phyloP scores from a whole-genome alignment of 352 stramenopile species.

The Pythium periplocum region DNA sequence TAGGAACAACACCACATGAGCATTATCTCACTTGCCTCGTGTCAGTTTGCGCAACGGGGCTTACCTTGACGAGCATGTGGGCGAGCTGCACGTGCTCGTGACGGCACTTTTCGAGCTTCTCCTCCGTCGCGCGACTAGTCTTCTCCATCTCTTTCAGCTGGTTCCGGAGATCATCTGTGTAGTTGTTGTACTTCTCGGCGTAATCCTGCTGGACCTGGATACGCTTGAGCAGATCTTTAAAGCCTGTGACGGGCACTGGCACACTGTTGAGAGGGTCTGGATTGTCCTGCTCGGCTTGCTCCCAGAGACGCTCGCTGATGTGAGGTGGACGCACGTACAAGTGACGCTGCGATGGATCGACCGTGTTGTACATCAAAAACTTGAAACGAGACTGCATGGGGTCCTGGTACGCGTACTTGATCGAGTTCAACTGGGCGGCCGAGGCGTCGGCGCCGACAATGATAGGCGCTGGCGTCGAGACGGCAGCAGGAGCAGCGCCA shows the following conservation, averaged over 20 bases:
- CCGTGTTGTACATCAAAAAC: slow-evolving; percentile 87
- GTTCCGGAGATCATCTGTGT: slow-evolving; percentile 63
- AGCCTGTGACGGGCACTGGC: slow-evolving; percentile 70
- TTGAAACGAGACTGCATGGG: slow-evolving; percentile 84
- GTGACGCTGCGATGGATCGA: slow-evolving; percentile 76
- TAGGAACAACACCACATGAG: background rate
- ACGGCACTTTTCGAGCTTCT: slow-evolving; percentile 82
- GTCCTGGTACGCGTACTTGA: slow-evolving; percentile 83
- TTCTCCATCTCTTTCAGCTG: slow-evolving; percentile 84
- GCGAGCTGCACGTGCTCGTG: slow-evolving; percentile 82
- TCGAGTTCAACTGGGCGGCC: slow-evolving; percentile 70
- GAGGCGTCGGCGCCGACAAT: slow-evolving; percentile 70
- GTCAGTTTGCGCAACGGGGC: background rate
- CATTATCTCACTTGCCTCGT: background rate
- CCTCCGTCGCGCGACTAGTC: slow-evolving; percentile 65
- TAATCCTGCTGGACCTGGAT: slow-evolving; percentile 80
- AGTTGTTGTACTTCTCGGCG: slow-evolving; percentile 77
- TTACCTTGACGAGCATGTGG: slow-evolving; percentile 74
- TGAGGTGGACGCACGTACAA: slow-evolving; percentile 73
- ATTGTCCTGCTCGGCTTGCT: slow-evolving; percentile 83
- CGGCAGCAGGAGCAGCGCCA: slow-evolving; percentile 22
- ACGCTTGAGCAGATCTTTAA: slow-evolving; percentile 75
- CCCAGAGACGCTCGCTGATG: slow-evolving; percentile 84
- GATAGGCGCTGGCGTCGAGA: slow-evolving; percentile 58
- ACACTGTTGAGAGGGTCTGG: slow-evolving; percentile 77